These are phyloP conservation scores for Collybia sp. DNA, from an alignment of 768 basidiomycete species.

Conservation along the genomic window DNA sequence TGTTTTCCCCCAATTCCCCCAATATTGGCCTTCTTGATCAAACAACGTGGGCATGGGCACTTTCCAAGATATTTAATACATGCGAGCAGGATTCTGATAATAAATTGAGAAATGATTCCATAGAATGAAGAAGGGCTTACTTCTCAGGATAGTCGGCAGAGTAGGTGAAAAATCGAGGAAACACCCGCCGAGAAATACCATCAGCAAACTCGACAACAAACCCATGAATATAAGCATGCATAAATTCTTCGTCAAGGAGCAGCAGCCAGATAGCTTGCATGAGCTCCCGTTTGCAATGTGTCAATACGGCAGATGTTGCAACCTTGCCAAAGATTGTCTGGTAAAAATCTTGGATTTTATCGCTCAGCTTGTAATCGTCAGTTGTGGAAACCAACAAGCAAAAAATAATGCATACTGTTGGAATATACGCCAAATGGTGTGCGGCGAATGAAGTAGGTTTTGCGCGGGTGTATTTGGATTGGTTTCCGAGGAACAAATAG, in stretches of 20 bases:
- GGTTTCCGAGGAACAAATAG: constrained; percentile 13
- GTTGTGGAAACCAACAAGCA: not conserved
- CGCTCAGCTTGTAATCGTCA: not conserved
- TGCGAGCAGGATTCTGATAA: constrained; percentile 2
- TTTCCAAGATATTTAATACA: constrained; percentile 2
- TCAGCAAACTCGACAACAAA: not conserved
- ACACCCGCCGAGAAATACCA: not conserved
- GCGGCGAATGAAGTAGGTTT: constrained; percentile 5
- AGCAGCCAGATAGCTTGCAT: not conserved
- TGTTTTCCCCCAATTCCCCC: constrained; percentile 3
- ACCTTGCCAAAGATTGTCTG: not conserved
- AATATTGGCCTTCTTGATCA: not conserved
- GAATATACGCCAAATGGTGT: constrained; percentile 16
- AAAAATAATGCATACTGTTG: constrained; percentile 4
- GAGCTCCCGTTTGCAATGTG: not conserved
- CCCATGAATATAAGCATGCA: not conserved
- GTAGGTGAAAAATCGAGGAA: not conserved
- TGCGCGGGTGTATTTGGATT: constrained; percentile 13
- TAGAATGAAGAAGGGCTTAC: too few species aligned
- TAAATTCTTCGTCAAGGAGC: not conserved
- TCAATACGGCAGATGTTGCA: not conserved
- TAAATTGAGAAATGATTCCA: too few species aligned
- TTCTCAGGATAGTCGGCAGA: not conserved
- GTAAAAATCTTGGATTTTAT: not conserved
- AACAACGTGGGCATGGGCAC: constrained; percentile 4